These are phyloP conservation scores for Leucogyrophana mollusca DNA, from an alignment of 768 basidiomycete genomes.

Conservation along the genomic window DNA sequence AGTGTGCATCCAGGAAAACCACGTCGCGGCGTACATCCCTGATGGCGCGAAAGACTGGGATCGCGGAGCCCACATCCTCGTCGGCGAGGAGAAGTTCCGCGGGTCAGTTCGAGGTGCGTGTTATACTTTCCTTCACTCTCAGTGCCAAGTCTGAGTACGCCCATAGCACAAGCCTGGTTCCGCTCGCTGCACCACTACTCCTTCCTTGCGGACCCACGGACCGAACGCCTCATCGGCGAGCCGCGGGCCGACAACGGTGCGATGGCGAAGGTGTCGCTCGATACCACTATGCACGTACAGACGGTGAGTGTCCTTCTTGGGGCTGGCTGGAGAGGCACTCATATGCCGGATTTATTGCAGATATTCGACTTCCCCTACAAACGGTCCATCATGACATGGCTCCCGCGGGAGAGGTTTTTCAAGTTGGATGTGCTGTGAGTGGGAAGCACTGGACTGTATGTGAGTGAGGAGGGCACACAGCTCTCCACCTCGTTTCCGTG, in stretches of 20 bases:
- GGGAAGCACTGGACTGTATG: no score
- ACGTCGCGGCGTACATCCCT: slow-evolving; percentile 22
- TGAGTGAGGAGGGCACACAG: no score
- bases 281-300: slow-evolving; percentile 17
- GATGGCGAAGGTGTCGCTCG: slow-evolving; percentile 24
- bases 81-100: slow-evolving; percentile 46
- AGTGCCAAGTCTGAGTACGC: no score
- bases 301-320: slow-evolving; percentile 10
- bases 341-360: slow-evolving; percentile 10
- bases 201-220: slow-evolving; percentile 44
- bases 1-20: slow-evolving; percentile 12
- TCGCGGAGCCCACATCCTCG: slow-evolving; percentile 42
- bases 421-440: slow-evolving; percentile 17
- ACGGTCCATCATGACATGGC: slow-evolving; percentile 13
- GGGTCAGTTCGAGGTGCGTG: slow-evolving; percentile 39
- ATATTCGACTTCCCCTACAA: slow-evolving; percentile 26
- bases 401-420: slow-evolving; percentile 22
- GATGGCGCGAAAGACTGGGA: slow-evolving; percentile 30
- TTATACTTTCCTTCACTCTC: slow-evolving; percentile 7
- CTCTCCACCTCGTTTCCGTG: no score
- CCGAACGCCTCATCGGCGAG: slow-evolving; percentile 41
- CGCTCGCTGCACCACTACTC: slow-evolving; percentile 37
- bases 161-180: slow-evolving; percentile 17
- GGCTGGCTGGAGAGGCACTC: background rate
- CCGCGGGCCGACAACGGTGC: slow-evolving; percentile 33